Evolutionary conservation across 2,329 filamentous ascomycete genomes (phyloP).

Genomic region (Diaporthe destruens): DNA sequence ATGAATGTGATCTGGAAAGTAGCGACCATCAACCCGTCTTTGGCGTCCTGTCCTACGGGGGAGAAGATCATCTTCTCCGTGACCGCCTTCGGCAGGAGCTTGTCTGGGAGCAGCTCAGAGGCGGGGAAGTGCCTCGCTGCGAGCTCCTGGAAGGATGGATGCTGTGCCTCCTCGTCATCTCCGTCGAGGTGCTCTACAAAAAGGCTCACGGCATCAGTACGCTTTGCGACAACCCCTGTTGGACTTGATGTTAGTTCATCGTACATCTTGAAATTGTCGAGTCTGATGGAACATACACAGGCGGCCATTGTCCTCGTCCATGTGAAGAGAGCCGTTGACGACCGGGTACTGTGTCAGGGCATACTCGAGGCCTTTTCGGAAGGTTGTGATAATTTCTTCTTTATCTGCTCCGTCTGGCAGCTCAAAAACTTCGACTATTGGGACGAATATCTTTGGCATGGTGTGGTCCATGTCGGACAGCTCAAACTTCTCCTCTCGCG

Average conservation of each 20-base stretch:
- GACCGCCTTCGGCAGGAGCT: conserved; percentile 16
- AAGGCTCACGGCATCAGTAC: conserved; percentile 12
- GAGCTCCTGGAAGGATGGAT: conserved; percentile 13
- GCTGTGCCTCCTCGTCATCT: conserved; percentile 5
- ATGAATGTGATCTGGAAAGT: conserved; percentile 48
- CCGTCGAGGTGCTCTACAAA: conserved; percentile 22
- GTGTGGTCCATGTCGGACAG: conserved; percentile 26
- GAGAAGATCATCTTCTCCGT: conserved; percentile 25
- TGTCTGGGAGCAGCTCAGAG: not conserved
- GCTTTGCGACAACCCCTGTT: conserved; percentile 7
- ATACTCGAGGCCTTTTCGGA: conserved; percentile 20
- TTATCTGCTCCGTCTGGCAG: conserved; percentile 13
- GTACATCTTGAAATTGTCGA: not conserved
- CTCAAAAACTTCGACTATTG: conserved; percentile 25
- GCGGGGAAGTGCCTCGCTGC: conserved; percentile 12
- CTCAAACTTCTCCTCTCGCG: conserved; percentile 14
- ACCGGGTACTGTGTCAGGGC: conserved; percentile 22
- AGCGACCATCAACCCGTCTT: conserved; percentile 29
- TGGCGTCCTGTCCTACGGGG: conserved; percentile 9
- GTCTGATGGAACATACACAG: conserved; percentile 14
- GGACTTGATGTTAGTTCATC: not conserved
- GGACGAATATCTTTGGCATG: conserved; percentile 26
- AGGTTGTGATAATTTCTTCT: not conserved
- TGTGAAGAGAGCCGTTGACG: conserved; percentile 12
- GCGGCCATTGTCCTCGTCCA: conserved; percentile 26